Conservation (phyloP, 208 protist species). For the Trypanosoma mega region DNA sequence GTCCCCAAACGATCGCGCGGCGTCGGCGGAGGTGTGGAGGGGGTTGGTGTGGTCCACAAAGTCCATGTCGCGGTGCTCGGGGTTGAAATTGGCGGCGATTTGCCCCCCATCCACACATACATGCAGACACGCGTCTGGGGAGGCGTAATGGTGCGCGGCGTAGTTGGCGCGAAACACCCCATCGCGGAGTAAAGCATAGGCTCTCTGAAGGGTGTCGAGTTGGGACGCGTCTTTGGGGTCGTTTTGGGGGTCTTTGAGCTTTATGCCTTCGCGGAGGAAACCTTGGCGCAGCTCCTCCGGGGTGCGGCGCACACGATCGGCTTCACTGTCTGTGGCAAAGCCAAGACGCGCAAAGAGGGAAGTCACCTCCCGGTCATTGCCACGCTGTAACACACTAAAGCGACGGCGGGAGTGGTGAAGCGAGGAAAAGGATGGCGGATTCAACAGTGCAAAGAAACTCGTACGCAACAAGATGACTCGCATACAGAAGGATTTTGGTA, state of each 20-base stretch:
- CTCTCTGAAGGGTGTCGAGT: constrained; percentile 51
- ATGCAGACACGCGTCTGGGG: constrained; percentile 78
- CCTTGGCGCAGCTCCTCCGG: constrained; percentile 62
- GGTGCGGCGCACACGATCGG: constrained; percentile 51
- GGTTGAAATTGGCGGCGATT: constrained; percentile 78
- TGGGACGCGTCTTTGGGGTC: constrained; percentile 38
- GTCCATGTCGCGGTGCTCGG: constrained; percentile 66
- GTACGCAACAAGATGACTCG: not conserved
- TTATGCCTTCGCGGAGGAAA: constrained; percentile 57
- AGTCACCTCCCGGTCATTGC: constrained; percentile 58
- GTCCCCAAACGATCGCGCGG: constrained; percentile 40
- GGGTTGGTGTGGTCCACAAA: constrained; percentile 62
- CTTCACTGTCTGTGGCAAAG: constrained; percentile 59
- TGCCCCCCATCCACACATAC: constrained; percentile 72
- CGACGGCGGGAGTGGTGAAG: constrained; percentile 1
- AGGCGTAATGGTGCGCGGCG: constrained; percentile 56
- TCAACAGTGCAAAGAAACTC: not conserved
- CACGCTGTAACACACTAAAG: constrained; percentile 65
- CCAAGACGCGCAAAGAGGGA: constrained; percentile 70
- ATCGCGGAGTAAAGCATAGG: constrained; percentile 58
- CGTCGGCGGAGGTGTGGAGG: not conserved
- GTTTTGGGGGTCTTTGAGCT: constrained; percentile 55
- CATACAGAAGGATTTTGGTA: no score
- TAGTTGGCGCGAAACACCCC: constrained; percentile 62
- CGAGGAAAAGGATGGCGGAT: not conserved